Evolutionary conservation across 2,329 filamentous ascomycete species (phyloP).

Genomic region (Colletotrichum theobromicola): DNA sequence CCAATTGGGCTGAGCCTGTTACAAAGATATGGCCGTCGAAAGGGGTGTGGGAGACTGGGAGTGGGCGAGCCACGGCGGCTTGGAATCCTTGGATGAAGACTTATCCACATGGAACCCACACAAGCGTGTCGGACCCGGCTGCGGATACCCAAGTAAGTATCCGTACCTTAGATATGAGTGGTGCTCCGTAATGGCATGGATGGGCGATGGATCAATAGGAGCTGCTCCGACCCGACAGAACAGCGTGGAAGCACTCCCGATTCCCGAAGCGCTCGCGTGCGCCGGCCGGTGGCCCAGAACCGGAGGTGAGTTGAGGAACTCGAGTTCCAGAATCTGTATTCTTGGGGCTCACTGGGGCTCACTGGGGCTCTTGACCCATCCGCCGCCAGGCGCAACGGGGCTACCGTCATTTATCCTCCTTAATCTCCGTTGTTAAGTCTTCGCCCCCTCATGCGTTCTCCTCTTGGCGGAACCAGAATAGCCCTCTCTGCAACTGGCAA

Average conservation of each 20-base stretch:
- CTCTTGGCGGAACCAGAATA: not conserved
- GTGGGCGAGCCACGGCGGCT: not conserved
- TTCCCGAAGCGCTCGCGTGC: not conserved
- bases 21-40: not conserved
- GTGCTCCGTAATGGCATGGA: too few relatives aligned
- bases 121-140: not conserved
- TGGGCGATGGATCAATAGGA: not conserved
- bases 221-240: not conserved
- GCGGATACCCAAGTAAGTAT: too few relatives aligned
- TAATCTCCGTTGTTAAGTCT: not conserved
- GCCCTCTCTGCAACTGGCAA: not conserved
- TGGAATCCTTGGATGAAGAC: not conserved
- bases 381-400: not conserved
- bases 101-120: not conserved
- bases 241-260: not conserved
- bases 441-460: not conserved
- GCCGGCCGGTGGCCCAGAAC: not conserved
- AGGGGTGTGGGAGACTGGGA: not conserved
- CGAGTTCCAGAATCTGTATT: not conserved
- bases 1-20: conserved; percentile 3
- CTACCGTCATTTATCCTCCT: not conserved
- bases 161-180: too few relatives aligned
- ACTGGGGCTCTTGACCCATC: not conserved
- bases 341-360: not conserved
- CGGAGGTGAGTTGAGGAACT: not conserved